phyloP scores from a whole-genome alignment of 192 early-diverging fungal species.

The Rhizophagus clarus region DNA sequence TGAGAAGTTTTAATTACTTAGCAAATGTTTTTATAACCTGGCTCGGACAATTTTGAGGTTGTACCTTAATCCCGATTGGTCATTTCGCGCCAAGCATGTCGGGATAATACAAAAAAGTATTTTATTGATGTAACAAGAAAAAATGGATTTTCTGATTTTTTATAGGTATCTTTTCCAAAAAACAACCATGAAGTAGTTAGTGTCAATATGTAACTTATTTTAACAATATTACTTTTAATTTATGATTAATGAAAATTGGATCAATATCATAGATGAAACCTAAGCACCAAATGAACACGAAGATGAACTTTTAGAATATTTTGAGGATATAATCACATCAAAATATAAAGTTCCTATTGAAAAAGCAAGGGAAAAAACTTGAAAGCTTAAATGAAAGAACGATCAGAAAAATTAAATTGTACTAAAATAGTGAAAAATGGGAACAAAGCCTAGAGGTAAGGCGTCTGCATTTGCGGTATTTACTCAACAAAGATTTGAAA shows the following conservation, averaged over 20 bases:
- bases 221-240: background rate
- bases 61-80: conserved; percentile 73
- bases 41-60: conserved; percentile 59
- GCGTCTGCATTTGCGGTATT: too few species aligned
- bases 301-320: conserved; percentile 93
- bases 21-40: conserved; percentile 58
- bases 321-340: too few species aligned
- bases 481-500: conserved; percentile 47
- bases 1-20: too few species aligned
- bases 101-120: conserved; percentile 74
- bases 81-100: conserved; percentile 71
- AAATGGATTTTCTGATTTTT: too few species aligned
- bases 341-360: conserved; percentile 89
- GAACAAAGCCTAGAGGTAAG: too few species aligned
- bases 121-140: too few species aligned
- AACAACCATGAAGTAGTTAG: conserved; percentile 50
- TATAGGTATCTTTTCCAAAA: too few species aligned
- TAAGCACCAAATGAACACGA: conserved; percentile 89
- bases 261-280: conserved; percentile 98
- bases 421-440: conserved; percentile 63
- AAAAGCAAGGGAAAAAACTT: conserved; percentile 58
- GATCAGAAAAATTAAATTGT: conserved; percentile 78
- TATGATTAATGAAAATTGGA: conserved; percentile 87
- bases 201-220: background rate
- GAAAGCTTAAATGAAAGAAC: conserved; percentile 72